Conservation (phyloP, 495 filamentous ascomycete species). For the Xylaria intraflava region DNA sequence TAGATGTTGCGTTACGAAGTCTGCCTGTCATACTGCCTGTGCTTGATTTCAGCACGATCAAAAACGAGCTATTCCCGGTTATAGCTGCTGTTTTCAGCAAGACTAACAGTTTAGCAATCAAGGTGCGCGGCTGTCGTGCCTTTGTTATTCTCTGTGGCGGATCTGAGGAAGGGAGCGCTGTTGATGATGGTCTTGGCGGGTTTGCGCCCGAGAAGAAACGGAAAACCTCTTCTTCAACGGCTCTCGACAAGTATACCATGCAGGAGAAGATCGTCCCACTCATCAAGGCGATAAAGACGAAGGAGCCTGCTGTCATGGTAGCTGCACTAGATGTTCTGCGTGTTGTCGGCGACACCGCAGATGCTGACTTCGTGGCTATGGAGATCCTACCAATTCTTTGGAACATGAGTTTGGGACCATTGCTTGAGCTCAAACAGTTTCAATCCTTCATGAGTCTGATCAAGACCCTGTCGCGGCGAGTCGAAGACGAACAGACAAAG, state of each 20-base stretch:
- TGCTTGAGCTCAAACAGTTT: conserved; percentile 83
- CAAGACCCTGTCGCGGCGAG: conserved; percentile 65
- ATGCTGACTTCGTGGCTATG: conserved; percentile 88
- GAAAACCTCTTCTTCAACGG: conserved; percentile 56
- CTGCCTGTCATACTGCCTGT: conserved; percentile 69
- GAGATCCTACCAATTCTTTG: conserved; percentile 85
- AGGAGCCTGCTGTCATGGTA: conserved; percentile 96
- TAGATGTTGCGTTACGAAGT: conserved; percentile 73
- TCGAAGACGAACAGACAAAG: conserved; percentile 80
- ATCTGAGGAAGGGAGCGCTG: conserved; percentile 37
- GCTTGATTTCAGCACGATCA: conserved; percentile 91
- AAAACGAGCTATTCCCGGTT: conserved; percentile 89
- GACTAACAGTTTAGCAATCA: conserved; percentile 88
- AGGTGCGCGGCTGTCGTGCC: conserved; percentile 82
- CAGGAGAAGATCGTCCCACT: conserved; percentile 94
- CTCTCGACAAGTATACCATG: conserved; percentile 92
- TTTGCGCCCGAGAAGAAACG: conserved; percentile 46
- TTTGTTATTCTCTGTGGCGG: conserved; percentile 87
- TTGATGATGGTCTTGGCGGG: conserved; percentile 68
- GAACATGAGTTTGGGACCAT: conserved; percentile 84
- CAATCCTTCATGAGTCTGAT: conserved; percentile 81
- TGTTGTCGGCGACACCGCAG: conserved; percentile 73
- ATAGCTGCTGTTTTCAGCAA: conserved; percentile 84
- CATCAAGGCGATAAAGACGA: conserved; percentile 90
- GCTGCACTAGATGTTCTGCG: conserved; percentile 77